Evolutionary conservation across 2,329 filamentous ascomycete species (phyloP), one percentile per base, ranked within the genome.

Genomic region (Teratosphaeria gauchensis): DNA sequence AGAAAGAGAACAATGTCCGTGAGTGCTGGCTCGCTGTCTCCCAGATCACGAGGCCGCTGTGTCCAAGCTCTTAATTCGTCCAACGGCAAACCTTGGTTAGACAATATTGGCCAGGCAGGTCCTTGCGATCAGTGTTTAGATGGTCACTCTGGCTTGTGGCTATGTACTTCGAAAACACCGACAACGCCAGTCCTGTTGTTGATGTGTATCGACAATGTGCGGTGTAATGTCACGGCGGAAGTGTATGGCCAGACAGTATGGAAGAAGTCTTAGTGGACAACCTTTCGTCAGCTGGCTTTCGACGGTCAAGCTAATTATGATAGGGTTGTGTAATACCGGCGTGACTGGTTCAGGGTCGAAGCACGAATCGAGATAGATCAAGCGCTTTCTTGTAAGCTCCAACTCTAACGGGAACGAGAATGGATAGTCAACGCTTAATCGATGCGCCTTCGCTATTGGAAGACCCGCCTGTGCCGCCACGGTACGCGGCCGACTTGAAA

Each of bases 341-440:
- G 42, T 16, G 19, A 48, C 42, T 48, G 42, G 42, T n/a, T 48
- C 42, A 48, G 42, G 42, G 42, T 48, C 21, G 28, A 31, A 14
- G 52, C 52, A 53, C 52, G 28, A 35, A 35, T 35, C 28, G 32
- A 53, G 52, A 53, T 6, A 53, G 52, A 53, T 53, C 28, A 53
- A 42, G 38, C 42, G 55, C 55, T 56, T 56, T 9, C 24, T 55
- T 30, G 52, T 28, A 62, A 64, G 64, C 63, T 63, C 54, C 54
- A 58, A 66, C 64, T 66, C 60, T 66, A 64, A 61, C 59, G 55
- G 55, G 42, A 46, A 55, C 57, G 54, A 63, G 57, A 58, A 59
- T 57, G 56, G 57, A 19, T 48, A 9, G 42, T 21, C 42, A 48
- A 48, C n/a, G 42, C 42, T 48, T 48, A 48, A 21, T 11, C 59